Percentiles rank a stretch among this genome's conserved stretches.
phyloP scores from a whole-genome alignment of 257 asterid species.

The Echium plantagineum region DNA sequence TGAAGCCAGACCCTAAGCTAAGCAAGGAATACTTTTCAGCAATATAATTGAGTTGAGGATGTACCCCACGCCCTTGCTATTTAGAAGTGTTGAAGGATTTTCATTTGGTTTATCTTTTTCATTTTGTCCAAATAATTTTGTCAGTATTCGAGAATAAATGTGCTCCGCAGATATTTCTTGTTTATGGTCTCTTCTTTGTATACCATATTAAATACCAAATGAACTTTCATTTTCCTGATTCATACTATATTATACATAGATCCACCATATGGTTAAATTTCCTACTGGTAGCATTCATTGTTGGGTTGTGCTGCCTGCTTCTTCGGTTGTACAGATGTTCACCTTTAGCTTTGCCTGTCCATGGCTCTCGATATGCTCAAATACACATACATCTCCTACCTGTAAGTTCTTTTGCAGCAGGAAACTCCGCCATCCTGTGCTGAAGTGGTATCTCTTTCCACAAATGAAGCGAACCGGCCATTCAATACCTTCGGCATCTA shows the following conservation, averaged over 20 bases:
- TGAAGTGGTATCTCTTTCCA: no score
- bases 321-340: not conserved
- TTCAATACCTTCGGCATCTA: no score
- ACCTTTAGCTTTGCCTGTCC: slow-evolving; percentile 1
- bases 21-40: slow-evolving; percentile 97
- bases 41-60: slow-evolving; percentile 21
- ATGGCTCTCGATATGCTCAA: slow-evolving; percentile 6
- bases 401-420: not conserved
- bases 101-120: not conserved
- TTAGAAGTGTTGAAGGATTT: slow-evolving; percentile 11
- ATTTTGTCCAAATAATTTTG: not conserved
- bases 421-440: no score
- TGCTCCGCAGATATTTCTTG: not conserved
- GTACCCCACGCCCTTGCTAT: slow-evolving; percentile 3
- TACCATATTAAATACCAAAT: no score
- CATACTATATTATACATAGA: no score
- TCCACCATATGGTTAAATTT: no score
- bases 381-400: slow-evolving; percentile 11
- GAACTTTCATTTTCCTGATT: no score
- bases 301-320: no score
- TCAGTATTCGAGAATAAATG: not conserved
- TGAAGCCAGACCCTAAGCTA: slow-evolving; percentile 92
- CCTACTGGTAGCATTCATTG: no score
- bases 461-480: no score
- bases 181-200: not conserved